phyloP scores from a whole-genome alignment of 2,329 filamentous ascomycete genomes.

The Xylariaceae sp. region DNA sequence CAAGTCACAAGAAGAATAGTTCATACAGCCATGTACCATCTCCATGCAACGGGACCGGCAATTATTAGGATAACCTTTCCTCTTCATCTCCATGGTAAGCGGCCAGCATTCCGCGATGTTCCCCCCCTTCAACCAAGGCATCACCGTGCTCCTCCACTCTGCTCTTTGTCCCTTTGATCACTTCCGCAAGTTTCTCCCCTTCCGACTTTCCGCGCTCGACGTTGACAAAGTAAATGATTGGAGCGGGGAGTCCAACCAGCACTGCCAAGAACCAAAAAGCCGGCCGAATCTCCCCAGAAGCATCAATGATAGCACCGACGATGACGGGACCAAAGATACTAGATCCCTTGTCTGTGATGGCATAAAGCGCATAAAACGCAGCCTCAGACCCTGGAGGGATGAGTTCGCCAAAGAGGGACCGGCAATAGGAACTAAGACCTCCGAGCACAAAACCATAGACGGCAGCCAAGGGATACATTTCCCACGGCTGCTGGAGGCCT shows the following conservation, averaged over 20 bases:
- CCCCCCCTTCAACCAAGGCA: slow-evolving; percentile 32
- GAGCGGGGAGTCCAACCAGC: slow-evolving; percentile 83
- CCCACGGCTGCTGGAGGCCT: slow-evolving; percentile 92
- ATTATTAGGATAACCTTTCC: slow-evolving; percentile 24
- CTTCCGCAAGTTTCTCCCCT: slow-evolving; percentile 66
- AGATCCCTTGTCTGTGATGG: slow-evolving; percentile 96
- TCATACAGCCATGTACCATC: not conserved
- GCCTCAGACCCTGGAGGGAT: slow-evolving; percentile 95
- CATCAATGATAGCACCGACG: slow-evolving; percentile 90
- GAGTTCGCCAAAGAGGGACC: slow-evolving; percentile 88
- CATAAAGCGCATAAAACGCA: slow-evolving; percentile 94
- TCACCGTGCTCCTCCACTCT: slow-evolving; percentile 30
- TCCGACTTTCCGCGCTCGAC: slow-evolving; percentile 78
- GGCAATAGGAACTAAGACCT: slow-evolving; percentile 90
- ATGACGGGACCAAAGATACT: slow-evolving; percentile 94
- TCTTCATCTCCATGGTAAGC: slow-evolving; percentile 44
- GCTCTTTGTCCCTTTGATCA: slow-evolving; percentile 60
- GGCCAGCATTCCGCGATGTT: slow-evolving; percentile 44
- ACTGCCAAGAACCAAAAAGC: slow-evolving; percentile 92
- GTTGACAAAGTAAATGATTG: slow-evolving; percentile 83
- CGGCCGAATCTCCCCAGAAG: slow-evolving; percentile 77
- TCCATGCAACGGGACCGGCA: not conserved
- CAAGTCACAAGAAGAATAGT: slow-evolving; percentile 7
- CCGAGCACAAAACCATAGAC: slow-evolving; percentile 94
- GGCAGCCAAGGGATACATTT: slow-evolving; percentile 92